phyloP scores from a whole-genome alignment of 345 rosid species.

The Brassica carinata region DNA sequence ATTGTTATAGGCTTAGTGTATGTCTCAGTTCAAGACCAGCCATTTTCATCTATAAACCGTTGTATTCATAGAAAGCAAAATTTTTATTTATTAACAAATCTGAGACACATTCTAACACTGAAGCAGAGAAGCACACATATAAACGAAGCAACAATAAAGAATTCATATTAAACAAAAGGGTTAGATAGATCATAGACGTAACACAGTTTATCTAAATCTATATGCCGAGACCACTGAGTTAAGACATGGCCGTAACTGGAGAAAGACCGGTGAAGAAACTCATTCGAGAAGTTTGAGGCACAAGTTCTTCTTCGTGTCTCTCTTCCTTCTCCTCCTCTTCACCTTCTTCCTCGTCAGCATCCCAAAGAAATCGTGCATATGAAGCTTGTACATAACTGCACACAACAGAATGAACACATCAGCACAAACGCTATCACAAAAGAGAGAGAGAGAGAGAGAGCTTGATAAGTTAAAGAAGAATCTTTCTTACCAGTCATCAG shows the following conservation, averaged over 20 bases:
- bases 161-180: constrained; percentile 16
- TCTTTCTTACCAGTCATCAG: constrained; percentile 70
- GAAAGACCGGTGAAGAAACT: constrained; percentile 47
- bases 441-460: neutral
- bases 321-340: constrained; percentile 34
- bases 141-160: constrained; percentile 10
- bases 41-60: neutral
- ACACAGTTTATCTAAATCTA: constrained; percentile 36
- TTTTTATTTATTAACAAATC: constrained; percentile 41
- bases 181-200: constrained; percentile 38
- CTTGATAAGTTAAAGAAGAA: neutral
- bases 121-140: constrained; percentile 2
- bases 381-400: constrained; percentile 87
- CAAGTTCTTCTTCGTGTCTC: constrained; percentile 22
- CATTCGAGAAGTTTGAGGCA: constrained; percentile 29
- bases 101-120: constrained; percentile 9
- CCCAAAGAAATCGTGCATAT: constrained; percentile 89
- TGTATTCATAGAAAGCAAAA: constrained; percentile 30
- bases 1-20: neutral
- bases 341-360: constrained; percentile 74
- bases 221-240: constrained; percentile 16
- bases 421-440: neutral
- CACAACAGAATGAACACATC: neutral
- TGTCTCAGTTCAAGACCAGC: neutral
- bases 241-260: constrained; percentile 64